Evolutionary conservation across 306 rosid genomes (phyloP).

Genomic region (Leucaena leucocephala): DNA sequence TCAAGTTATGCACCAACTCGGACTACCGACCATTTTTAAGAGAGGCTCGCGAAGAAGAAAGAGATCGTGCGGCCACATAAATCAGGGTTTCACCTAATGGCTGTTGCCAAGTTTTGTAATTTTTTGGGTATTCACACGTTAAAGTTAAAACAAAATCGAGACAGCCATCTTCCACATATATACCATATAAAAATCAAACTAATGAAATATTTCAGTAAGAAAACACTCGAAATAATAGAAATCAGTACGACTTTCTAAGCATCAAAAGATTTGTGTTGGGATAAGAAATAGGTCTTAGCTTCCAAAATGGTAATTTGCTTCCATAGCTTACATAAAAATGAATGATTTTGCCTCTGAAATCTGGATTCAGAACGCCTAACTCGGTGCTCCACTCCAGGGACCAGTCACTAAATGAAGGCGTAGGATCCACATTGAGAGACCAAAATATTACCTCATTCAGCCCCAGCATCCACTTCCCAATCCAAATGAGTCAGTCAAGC

Average conservation of each 20-base stretch:
- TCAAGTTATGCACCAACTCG: no score
- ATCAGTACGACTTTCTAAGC: neutral
- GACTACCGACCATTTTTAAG: no score
- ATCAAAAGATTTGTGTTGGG: neutral
- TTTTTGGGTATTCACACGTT: no score
- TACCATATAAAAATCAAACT: no score
- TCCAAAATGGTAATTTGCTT: neutral
- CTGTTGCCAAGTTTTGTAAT: no score
- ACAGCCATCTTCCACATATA: neutral
- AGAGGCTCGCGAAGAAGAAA: no score
- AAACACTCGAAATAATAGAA: neutral
- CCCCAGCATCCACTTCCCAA: neutral
- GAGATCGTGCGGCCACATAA: no score
- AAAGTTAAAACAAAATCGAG: no score
- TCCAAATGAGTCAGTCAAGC: constrained; percentile 4
- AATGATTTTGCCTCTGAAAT: neutral
- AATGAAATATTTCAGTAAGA: neutral
- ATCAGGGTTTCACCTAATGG: no score
- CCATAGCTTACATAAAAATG: neutral
- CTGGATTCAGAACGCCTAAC: neutral
- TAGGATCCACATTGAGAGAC: neutral
- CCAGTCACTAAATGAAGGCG: neutral
- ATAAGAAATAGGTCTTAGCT: neutral
- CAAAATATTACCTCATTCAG: constrained; percentile 9
- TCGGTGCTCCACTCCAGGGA: neutral